Evolutionary conservation across 169 alveolate species (phyloP).

Genomic region (Cryptosporidium baileyi): DNA sequence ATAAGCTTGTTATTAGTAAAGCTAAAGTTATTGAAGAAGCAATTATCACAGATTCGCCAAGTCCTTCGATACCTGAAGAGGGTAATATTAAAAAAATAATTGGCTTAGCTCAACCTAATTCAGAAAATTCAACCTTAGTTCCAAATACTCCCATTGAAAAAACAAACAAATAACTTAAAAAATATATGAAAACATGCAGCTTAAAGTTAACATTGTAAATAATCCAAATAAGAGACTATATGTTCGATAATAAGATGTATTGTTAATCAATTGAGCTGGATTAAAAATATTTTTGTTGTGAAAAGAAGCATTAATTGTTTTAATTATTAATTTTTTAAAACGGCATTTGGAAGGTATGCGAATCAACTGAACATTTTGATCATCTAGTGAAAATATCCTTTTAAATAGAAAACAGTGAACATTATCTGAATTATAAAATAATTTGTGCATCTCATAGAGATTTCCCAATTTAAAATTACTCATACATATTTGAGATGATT

Average conservation of each 20-base stretch:
- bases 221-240: too few species aligned
- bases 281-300: too few species aligned
- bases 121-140: constrained; percentile 40
- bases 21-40: too few species aligned
- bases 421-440: not conserved
- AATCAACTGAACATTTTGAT: not conserved
- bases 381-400: not conserved
- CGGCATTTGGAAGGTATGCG: not conserved
- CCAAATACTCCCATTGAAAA: constrained; percentile 43
- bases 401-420: not conserved
- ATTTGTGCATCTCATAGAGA: not conserved
- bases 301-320: not conserved
- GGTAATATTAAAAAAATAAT: constrained; percentile 15
- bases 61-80: constrained; percentile 59
- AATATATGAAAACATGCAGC: not conserved
- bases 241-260: too few species aligned
- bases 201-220: too few species aligned
- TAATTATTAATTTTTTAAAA: not conserved
- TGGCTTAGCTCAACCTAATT: not conserved
- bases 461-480: too few species aligned
- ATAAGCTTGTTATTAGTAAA: too few species aligned
- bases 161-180: not conserved
- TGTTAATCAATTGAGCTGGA: not conserved
- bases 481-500: too few species aligned
- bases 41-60: not conserved